Evolutionary conservation across 2,329 filamentous ascomycete species (phyloP).

Genomic region (Didymella pomorum): DNA sequence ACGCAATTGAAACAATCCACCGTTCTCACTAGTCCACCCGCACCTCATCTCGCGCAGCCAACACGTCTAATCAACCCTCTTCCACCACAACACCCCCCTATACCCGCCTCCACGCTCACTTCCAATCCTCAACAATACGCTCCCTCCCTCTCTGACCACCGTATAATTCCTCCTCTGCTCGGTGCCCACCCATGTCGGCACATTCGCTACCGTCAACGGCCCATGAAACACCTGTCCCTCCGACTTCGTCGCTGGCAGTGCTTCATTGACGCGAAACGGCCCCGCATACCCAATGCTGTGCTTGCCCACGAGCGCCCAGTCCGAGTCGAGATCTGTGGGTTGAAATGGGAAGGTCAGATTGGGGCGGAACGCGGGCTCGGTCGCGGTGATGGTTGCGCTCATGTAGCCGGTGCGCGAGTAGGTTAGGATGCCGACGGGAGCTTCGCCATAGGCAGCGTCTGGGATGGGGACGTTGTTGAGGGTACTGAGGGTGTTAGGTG

Average conservation of each 20-base stretch:
- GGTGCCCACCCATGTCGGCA: slow-evolving; percentile 35
- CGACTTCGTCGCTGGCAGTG: slow-evolving; percentile 26
- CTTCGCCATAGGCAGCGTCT: slow-evolving; percentile 32
- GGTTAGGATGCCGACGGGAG: slow-evolving; percentile 38
- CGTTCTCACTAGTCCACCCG: too few species aligned
- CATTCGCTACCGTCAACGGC: slow-evolving; percentile 36
- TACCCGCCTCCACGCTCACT: slow-evolving; percentile 35
- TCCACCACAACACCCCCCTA: slow-evolving; percentile 38
- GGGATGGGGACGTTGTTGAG: slow-evolving; percentile 31
- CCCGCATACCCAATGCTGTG: slow-evolving; percentile 42
- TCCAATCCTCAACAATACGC: slow-evolving; percentile 33
- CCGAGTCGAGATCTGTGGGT: slow-evolving; percentile 30
- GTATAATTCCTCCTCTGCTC: slow-evolving; percentile 37
- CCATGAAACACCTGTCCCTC: slow-evolving; percentile 40
- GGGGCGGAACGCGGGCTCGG: slow-evolving; percentile 31
- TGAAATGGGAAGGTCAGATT: slow-evolving; percentile 36
- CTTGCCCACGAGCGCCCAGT: slow-evolving; percentile 42
- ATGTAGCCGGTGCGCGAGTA: slow-evolving; percentile 40
- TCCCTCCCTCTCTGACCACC: slow-evolving; percentile 26
- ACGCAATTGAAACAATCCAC: too few species aligned
- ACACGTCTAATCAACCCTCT: slow-evolving; percentile 23
- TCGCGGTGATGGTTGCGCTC: slow-evolving; percentile 40
- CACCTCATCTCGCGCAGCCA: too few species aligned
- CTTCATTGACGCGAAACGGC: slow-evolving; percentile 28
- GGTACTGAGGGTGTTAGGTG: slow-evolving; percentile 21